Evolutionary conservation across 2,329 filamentous ascomycete species (phyloP), one percentile per base, ranked within the genome.

Genomic region (Trematosphaeria pertusa): DNA sequence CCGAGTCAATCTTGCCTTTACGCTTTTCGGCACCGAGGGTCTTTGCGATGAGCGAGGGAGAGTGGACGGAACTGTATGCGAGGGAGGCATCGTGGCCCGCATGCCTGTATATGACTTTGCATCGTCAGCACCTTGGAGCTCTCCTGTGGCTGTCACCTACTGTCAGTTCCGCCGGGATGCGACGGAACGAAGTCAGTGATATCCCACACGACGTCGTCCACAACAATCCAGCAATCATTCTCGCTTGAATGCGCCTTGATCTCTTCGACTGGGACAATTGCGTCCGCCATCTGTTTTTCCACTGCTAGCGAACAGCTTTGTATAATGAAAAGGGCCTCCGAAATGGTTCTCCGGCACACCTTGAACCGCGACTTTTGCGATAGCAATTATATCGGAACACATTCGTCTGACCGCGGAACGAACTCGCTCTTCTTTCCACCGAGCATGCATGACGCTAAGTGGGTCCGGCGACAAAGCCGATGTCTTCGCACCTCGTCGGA

Each of bases 191-290:
- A 88, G 7, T 81, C 75, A 6, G 81, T 84, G 22, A 88, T 69
- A 62, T 88, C 82, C 73, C 84, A 87, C 4, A 88, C 82, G 52
- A 81, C 78, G 34, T 79, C 78, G 61, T 87, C 79, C 7, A 88
- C 78, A 1, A 87, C 83, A 34, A 88, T 79, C 86, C 86, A 89
- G 54, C 71, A 74, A 30, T 52, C 48, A 11, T 43, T 21, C 9
- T 40, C 39, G 22, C 33, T 48, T n/a, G 49, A 46, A 18, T 60
- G 46, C 33, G 44, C 44, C 20, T 52, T 46, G 43, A 58, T 48
- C 15, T 57, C 56, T 9, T 56, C 54, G 2, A 59, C 37, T 4
- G 52, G 40, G 3, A 58, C 30, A 9, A 15, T 33, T 14, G 38
- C 17, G 19, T 42, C 30, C 9, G 28, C 17, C 38, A 42, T 42